Conservation (phyloP, 495 filamentous ascomycete genomes). For the Lindgomyces ingoldianus region DNA sequence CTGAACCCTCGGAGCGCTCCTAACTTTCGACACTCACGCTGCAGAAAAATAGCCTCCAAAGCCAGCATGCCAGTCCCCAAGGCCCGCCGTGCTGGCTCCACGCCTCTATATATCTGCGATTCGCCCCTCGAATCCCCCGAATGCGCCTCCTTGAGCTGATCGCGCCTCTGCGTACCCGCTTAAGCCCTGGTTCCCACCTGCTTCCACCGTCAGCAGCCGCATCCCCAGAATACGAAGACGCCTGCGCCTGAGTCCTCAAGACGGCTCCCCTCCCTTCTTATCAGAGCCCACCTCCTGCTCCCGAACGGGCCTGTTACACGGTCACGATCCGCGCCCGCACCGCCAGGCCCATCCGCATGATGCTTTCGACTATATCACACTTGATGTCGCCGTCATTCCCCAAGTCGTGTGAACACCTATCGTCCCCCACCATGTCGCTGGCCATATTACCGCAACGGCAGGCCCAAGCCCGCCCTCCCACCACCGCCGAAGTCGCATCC, state of each 20-base stretch:
- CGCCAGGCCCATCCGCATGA: slow-evolving; percentile 33
- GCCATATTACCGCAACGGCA: slow-evolving; percentile 42
- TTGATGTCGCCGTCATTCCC: slow-evolving; percentile 34
- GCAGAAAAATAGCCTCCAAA: too few species aligned
- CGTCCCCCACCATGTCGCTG: slow-evolving; percentile 37
- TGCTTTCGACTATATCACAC: slow-evolving; percentile 40
- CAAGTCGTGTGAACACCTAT: slow-evolving; percentile 28
- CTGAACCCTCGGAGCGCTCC: too few species aligned
- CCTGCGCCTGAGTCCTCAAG: slow-evolving; percentile 36
- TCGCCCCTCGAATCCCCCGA: background rate
- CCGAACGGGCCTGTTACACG: slow-evolving; percentile 17
- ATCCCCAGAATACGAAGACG: slow-evolving; percentile 27
- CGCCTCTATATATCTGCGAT: slow-evolving; percentile 10
- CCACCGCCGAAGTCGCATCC: slow-evolving; percentile 48
- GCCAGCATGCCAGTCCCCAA: background rate
- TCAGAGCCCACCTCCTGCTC: slow-evolving; percentile 41
- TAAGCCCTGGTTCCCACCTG: background rate
- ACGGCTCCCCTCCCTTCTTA: slow-evolving; percentile 45
- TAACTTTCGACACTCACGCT: too few species aligned
- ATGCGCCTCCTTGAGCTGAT: slow-evolving; percentile 4
- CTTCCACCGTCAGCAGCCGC: slow-evolving; percentile 15
- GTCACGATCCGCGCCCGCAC: slow-evolving; percentile 23
- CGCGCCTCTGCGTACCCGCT: slow-evolving; percentile 16
- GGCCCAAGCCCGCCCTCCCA: slow-evolving; percentile 26
- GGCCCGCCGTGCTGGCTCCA: slow-evolving; percentile 8